A percentile compares a stretch with the other conserved stretches of the same genome.
Conservation (phyloP, 2,329 filamentous ascomycete genomes). For the Fusarium metavorans region DNA sequence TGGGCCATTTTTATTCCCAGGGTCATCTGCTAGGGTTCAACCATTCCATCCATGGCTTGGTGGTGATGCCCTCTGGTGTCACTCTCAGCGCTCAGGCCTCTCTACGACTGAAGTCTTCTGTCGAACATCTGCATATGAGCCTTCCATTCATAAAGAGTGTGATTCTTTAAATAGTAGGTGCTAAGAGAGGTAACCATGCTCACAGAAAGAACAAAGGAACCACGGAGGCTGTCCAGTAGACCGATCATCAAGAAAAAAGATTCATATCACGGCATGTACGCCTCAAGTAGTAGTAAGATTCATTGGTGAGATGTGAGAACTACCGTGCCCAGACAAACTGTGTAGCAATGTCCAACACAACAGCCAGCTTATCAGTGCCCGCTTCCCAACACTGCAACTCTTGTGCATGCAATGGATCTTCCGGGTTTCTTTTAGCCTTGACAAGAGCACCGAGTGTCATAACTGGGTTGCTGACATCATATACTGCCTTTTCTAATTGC, state of each 20-base stretch:
- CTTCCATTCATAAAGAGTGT: neutral
- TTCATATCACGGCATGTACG: neutral
- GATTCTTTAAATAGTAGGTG: neutral
- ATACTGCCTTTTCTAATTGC: constrained; percentile 38
- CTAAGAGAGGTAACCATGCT: neutral
- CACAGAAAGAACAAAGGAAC: neutral
- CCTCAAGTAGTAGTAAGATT: neutral
- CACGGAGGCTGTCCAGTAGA: neutral
- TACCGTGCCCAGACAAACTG: constrained; percentile 30
- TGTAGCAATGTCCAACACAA: constrained; percentile 39
- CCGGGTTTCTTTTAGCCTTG: neutral
- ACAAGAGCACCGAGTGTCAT: constrained; percentile 37
- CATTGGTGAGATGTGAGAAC: neutral
- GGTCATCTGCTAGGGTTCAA: too few species aligned
- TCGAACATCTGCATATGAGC: neutral
- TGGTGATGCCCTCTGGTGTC: neutral
- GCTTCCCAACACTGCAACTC: constrained; percentile 42
- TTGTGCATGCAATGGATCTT: constrained; percentile 3
- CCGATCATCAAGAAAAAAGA: neutral
- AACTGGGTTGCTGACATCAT: constrained; percentile 22
- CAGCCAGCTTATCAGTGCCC: constrained; percentile 41
- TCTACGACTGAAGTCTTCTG: neutral
- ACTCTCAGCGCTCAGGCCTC: neutral
- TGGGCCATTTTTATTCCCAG: too few species aligned
- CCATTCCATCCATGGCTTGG: too few species aligned